Evolutionary conservation across 2,329 filamentous ascomycete genomes (phyloP).

Genomic region (Leptodontidium sp.): DNA sequence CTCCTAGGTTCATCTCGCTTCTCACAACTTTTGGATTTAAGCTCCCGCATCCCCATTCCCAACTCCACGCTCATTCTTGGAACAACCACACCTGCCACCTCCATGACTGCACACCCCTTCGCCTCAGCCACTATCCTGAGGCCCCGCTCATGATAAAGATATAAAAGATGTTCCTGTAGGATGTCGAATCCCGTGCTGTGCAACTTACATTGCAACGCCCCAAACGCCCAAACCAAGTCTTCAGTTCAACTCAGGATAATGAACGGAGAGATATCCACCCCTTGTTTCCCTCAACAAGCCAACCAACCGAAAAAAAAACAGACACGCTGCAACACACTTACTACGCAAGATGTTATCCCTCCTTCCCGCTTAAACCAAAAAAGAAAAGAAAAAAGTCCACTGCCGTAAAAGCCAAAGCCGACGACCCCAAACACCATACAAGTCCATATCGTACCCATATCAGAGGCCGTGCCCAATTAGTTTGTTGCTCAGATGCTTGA

Average conservation of each 20-base stretch:
- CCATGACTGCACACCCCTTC: background rate
- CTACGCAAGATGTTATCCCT: slow-evolving; percentile 5
- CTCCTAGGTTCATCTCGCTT: background rate
- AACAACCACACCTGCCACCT: background rate
- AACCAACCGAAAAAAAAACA: background rate
- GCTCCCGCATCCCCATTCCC: background rate
- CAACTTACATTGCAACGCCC: slow-evolving; percentile 16
- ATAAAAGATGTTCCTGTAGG: background rate
- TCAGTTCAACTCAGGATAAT: slow-evolving; percentile 1
- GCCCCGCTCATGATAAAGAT: background rate
- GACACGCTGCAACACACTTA: background rate
- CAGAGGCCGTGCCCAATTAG: background rate
- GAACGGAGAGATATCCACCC: slow-evolving; percentile 12
- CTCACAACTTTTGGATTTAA: slow-evolving; percentile 14
- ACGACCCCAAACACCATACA: slow-evolving; percentile 16
- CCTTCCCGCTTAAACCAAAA: slow-evolving; percentile 11
- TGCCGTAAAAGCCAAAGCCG: background rate
- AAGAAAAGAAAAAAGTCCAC: background rate
- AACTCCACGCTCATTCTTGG: slow-evolving; percentile 11
- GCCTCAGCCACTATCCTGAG: background rate
- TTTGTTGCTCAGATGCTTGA: slow-evolving; percentile 9
- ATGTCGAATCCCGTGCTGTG: slow-evolving; percentile 15
- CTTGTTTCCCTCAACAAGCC: background rate
- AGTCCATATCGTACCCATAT: slow-evolving; percentile 19
- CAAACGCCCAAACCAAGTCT: slow-evolving; percentile 15